These are phyloP conservation scores for Populus hybrid DNA, from an alignment of 441 rosid genomes.

Conservation along the genomic window DNA sequence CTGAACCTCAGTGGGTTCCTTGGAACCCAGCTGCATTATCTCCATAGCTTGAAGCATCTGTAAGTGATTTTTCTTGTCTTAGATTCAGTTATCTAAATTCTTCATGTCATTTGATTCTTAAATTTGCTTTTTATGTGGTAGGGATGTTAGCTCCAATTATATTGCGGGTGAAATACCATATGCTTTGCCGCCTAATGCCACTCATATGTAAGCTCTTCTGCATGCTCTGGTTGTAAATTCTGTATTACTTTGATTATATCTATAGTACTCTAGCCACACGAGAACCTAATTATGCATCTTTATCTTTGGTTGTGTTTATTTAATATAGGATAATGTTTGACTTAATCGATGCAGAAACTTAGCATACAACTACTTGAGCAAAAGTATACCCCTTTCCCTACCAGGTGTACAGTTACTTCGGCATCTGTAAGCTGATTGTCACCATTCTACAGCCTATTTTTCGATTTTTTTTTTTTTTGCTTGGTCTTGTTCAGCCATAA, in stretches of 20 bases:
- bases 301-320: slow-evolving; percentile 1
- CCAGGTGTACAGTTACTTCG: slow-evolving; percentile 54
- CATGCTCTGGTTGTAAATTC: background rate
- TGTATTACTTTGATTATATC: background rate
- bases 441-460: slow-evolving; percentile 6
- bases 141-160: slow-evolving; percentile 82
- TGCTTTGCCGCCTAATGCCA: slow-evolving; percentile 74
- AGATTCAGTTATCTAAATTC: slow-evolving; percentile 37
- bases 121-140: slow-evolving; percentile 27
- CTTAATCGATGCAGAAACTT: slow-evolving; percentile 52
- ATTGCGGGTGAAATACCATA: slow-evolving; percentile 75
- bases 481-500: slow-evolving; percentile 11
- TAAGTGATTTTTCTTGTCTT: slow-evolving; percentile 37
- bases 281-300: background rate
- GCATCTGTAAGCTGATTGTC: slow-evolving; percentile 56
- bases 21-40: slow-evolving; percentile 64
- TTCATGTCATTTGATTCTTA: slow-evolving; percentile 7
- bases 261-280: background rate
- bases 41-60: slow-evolving; percentile 70
- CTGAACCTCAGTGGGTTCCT: slow-evolving; percentile 69
- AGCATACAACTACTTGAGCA: slow-evolving; percentile 67
- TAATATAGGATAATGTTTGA: slow-evolving; percentile 9
- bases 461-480: background rate
- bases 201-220: slow-evolving; percentile 60
- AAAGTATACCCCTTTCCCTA: slow-evolving; percentile 66